Base-by-base conservation (phyloP, 1,139 yeast species). In the Candida smagusa region DNA sequence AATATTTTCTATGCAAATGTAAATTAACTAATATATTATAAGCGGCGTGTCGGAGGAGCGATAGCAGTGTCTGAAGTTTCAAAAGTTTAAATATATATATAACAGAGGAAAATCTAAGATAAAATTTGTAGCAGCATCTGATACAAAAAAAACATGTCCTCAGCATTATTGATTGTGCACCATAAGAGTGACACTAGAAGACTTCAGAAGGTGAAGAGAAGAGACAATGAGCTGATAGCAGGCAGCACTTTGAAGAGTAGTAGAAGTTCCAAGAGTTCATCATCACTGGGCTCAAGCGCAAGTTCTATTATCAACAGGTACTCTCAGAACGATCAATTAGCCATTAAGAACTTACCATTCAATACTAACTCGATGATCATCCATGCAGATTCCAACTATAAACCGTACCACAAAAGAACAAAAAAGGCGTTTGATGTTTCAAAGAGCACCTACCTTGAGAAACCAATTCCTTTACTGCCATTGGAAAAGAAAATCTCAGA, bases 391-490 rank as follows among this genome's bases (percentile, higher is more conserved):
- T 41, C 33, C 11, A 27, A 30, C 12, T 40, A 40, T 21, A 28
- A 22, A 19, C 43, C 43, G 7, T 40, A 40, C 29, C 34, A 35
- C 25, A 22, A 35, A 16, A 34, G 43, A 6, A 31, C 40, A 26
- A 50, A 47, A 35, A 50, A 46, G 35, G 46, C 50, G 1, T 54
- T 40, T 30, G 56, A 53, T 35, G 30, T 42, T 7, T 41, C 40
- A 12, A 42, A 48, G 6, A 43, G 39, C 26, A 29, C 34, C 6
- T 54, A 54, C 35, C 40, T 43, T n/a, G 36, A 40, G 23, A 40
- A 39, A 28, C 28, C 39, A 4, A 30, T 39, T 12, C 31, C 38
- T 7, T 33, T 44, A 22, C 41, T 41, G 37, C 46, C 46, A 0
- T 43, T 46, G 30, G 63, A 54, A 30, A 42, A 34, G 28, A 51